A percentile compares a stretch with the other conserved stretches of the same genome.
Evolutionary conservation across 2,329 filamentous ascomycete genomes (phyloP).

Genomic region (Aureobasidium sp.): DNA sequence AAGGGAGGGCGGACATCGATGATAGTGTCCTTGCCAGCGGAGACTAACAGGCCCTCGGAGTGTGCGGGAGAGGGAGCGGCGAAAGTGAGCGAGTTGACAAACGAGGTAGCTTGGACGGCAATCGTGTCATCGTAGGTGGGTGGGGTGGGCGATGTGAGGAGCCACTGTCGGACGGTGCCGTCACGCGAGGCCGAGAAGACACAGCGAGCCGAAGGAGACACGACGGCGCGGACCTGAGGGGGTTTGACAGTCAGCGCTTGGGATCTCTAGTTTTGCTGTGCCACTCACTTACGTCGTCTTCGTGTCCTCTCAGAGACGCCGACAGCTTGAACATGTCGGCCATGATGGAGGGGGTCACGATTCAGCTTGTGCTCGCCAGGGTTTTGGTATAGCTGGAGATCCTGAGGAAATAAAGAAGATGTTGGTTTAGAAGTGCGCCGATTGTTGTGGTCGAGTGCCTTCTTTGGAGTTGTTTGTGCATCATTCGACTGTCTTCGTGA

Average conservation of each 20-base stretch:
- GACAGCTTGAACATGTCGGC: constrained; percentile 80
- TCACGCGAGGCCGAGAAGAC: constrained; percentile 87
- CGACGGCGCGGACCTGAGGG: constrained; percentile 73
- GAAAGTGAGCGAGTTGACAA: constrained; percentile 79
- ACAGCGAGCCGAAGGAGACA: constrained; percentile 64
- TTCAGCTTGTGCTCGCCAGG: background rate
- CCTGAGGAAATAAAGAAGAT: background rate
- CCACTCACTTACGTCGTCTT: constrained; percentile 70
- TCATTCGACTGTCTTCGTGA: background rate
- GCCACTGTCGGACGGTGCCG: constrained; percentile 83
- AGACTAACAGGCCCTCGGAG: constrained; percentile 74
- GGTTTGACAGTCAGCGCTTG: constrained; percentile 7
- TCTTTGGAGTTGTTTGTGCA: background rate
- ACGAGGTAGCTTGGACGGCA: constrained; percentile 70
- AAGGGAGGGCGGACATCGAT: constrained; percentile 79
- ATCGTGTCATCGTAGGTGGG: constrained; percentile 72
- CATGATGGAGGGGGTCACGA: constrained; percentile 42
- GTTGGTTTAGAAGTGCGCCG: background rate
- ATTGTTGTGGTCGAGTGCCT: background rate
- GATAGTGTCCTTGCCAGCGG: constrained; percentile 84
- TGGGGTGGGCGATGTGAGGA: constrained; percentile 56
- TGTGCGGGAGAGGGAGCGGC: constrained; percentile 60
- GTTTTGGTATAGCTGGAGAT: background rate
- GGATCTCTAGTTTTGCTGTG: background rate
- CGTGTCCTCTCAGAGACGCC: constrained; percentile 79